Base-by-base conservation (phyloP, 164 flowering plant species). In the Cinnamomum chago region DNA sequence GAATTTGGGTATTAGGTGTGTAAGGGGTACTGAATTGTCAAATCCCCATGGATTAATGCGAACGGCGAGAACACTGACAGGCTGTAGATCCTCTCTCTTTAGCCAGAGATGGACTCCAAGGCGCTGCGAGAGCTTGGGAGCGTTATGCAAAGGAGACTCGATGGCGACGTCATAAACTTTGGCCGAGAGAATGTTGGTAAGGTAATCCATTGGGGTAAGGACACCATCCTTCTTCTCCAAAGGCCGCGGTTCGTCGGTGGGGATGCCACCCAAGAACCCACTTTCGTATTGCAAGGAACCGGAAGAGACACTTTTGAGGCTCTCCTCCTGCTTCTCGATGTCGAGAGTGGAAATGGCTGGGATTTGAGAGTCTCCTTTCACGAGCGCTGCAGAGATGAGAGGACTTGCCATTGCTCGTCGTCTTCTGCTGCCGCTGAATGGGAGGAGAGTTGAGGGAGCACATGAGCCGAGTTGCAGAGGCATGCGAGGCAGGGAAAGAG, bases 71-170 rank as follows among this genome's bases (percentile, higher is more conserved):
- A 24, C 14, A 74, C 88, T 80, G 75, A 95, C 98, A 30, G 97
- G 97, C 78, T 96, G 98, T 30, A 94, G 80, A 83, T 94, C 98
- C 82, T 96, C 98, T 71, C 99, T 80, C 79, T 96, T 96, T 58
- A 96, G 93, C 88, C 86, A 94, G 50, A 96, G 50, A 12, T 82
- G 68, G 58, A 77, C 88, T 0, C 94, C 93, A 69, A 88, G 75
- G 79, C 91, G 81, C 77, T 88, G 89, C 0, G 97, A 91, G 7
- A 96, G 84, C 86, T 88, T 93, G 9, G 83, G n/a, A 12, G 99
- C 99, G 5, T 79, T 66, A 81, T 96, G 87, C 82, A 94, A 79
- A 3, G 95, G 97, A 22, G 97, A 82, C 75, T 92, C 97, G 17
- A 82, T 77, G 2, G 98, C 93, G 10, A 96, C 91, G 70, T 96